Percentiles rank a stretch among this genome's conserved stretches.
Evolutionary conservation across 768 basidiomycete species (phyloP).

Genomic region (Termitomyces heimii): DNA sequence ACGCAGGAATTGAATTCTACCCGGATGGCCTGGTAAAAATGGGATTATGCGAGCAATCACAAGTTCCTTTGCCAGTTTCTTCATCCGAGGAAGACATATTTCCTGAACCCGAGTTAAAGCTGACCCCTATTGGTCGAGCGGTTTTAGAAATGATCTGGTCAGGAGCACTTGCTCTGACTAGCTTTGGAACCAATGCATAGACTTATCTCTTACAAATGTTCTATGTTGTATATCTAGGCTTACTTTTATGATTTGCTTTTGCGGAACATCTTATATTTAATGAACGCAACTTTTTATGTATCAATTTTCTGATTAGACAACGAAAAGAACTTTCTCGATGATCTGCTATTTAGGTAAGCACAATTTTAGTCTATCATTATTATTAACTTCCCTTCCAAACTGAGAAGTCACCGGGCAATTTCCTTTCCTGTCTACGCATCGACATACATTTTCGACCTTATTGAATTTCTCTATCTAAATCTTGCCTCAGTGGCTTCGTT

Average conservation of each 20-base stretch:
- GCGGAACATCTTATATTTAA: background rate
- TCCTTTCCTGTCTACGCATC: background rate
- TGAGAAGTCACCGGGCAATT: background rate
- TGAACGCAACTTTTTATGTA: background rate
- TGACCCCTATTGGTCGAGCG: slow-evolving; percentile 48
- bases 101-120: slow-evolving; percentile 36
- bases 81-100: slow-evolving; percentile 33
- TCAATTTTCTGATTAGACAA: background rate
- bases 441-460: background rate
- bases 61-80: slow-evolving; percentile 7
- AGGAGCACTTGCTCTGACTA: slow-evolving; percentile 46
- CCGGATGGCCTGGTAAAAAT: slow-evolving; percentile 74
- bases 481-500: background rate
- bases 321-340: background rate
- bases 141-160: slow-evolving; percentile 54
- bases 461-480: background rate
- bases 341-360: background rate
- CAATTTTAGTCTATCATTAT: too few species aligned
- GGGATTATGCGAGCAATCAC: slow-evolving; percentile 49
- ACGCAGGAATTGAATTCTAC: slow-evolving; percentile 71
- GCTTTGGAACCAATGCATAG: slow-evolving; percentile 31
- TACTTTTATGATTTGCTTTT: background rate
- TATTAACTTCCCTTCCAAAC: too few species aligned
- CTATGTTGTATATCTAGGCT: slow-evolving; percentile 1
- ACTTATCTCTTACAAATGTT: background rate